Evolutionary conservation across 73 alveolate genomes (phyloP).

Genomic region (Paramecium tetraurelia): DNA sequence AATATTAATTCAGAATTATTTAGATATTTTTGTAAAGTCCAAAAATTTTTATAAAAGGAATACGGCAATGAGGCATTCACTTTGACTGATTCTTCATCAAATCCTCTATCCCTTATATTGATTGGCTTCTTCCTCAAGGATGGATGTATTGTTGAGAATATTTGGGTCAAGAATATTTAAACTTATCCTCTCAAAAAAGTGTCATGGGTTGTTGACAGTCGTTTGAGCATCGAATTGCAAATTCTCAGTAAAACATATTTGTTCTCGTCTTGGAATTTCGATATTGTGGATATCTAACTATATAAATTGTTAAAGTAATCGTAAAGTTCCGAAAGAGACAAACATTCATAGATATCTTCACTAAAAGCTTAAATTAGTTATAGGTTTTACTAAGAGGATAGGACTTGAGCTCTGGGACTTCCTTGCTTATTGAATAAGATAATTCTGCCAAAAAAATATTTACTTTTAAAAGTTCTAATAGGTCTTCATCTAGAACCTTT

Average conservation of each 20-base stretch:
- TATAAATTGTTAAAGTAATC: not conserved
- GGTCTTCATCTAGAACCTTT: constrained; percentile 1
- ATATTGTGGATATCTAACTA: not conserved
- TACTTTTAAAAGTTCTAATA: not conserved
- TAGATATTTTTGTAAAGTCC: constrained; percentile 11
- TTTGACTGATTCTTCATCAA: not conserved
- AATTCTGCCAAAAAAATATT: not conserved
- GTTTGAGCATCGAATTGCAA: constrained; percentile 14
- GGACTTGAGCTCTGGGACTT: not conserved
- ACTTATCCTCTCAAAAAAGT: constrained; percentile 41
- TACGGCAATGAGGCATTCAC: not conserved
- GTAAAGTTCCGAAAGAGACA: not conserved
- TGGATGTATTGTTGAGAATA: constrained; percentile 13
- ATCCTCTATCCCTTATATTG: constrained; percentile 7
- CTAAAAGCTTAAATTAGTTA: not conserved
- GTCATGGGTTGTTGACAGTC: constrained; percentile 46
- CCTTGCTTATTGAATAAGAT: not conserved
- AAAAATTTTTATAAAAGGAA: not conserved
- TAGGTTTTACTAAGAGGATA: not conserved
- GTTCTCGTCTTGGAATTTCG: not conserved
- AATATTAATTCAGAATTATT: not conserved
- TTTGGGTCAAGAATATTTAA: constrained; percentile 4
- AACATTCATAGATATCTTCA: constrained; percentile 38
- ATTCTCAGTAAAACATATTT: constrained; percentile 7
- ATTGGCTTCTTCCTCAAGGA: not conserved